Evolutionary conservation across 805 yeast species (phyloP), one percentile per base, ranked within the genome.

Genomic region (Wickerhamiella spandovensis): DNA sequence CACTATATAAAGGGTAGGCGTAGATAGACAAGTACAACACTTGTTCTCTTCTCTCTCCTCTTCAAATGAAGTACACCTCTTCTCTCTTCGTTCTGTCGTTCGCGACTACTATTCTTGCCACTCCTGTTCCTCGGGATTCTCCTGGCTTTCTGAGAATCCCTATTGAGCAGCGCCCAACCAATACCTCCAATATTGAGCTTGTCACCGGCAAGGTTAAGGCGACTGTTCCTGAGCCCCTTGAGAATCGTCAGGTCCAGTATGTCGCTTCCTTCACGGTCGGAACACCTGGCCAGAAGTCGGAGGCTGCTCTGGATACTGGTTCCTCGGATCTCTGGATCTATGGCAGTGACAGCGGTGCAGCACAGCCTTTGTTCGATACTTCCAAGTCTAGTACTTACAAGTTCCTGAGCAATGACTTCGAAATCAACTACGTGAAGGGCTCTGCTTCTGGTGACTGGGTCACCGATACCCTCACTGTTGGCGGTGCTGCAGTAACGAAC

Each of bases 241-340:
- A 46, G 35, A 56, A 56, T 51, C 45, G 47, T 30, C 49, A 53
- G 12, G 28, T 24, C 43, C 48, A 44, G 46, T 55, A 57, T 51
- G 28, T 53, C 20, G 58, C 60, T 6, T 39, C 53, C 7, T 32
- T 58, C 8, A 47, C 46, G 12, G 43, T 82, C 10, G 88, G 89
- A 13, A 73, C 84, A 0, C 72, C 78, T 1, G 58, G 65, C 1
- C 80, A 80, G 56, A 56, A 64, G 4, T 67, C 79, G 9, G 68
- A 68, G 5, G 78, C 81, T 3, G 63, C 77, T 44, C 60, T 82
- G 21, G 87, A 82, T 59, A 82, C 88, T 2, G 88, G 88, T 2
- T 81, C 87, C 0, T 74, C 84, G 0, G 88, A 82, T 60, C 61
- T 81, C 43, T 81, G 84, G 83, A 74, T 81, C 32, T 67, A 72